A percentile compares a stretch with the other conserved stretches of the same genome.
Evolutionary conservation across 192 early-diverging fungal species (phyloP).

Genomic region (Coemansia sp.): DNA sequence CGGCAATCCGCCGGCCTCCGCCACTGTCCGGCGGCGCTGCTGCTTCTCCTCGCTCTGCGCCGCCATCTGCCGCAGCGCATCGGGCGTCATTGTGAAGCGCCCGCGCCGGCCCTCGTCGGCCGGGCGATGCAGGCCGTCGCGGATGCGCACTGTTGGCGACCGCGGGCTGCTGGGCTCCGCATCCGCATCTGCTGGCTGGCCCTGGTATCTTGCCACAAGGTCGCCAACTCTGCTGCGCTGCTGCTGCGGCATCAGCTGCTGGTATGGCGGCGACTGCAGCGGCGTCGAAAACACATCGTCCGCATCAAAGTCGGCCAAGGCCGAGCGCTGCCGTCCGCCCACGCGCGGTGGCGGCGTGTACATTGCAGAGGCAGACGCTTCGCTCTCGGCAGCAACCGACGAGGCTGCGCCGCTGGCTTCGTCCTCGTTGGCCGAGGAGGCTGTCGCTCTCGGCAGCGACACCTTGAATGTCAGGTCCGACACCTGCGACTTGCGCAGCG

Average conservation of each 20-base stretch:
- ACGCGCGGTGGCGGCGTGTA: neutral
- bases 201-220: conserved; percentile 28
- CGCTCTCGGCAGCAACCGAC: neutral
- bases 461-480: conserved; percentile 43
- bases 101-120: neutral
- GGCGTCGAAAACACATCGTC: conserved; percentile 9
- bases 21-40: conserved; percentile 7
- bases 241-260: conserved; percentile 2
- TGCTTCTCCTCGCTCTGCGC: conserved; percentile 4
- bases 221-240: conserved; percentile 20
- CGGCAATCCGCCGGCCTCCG: conserved; percentile 19
- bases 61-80: conserved; percentile 39
- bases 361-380: neutral
- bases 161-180: conserved; percentile 2
- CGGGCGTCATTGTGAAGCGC: conserved; percentile 51
- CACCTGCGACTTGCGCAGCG: conserved; percentile 52
- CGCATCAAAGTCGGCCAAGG: neutral
- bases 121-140: conserved; percentile 12
- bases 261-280: neutral
- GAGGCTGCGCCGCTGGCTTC: neutral
- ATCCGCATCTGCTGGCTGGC: conserved; percentile 4
- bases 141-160: conserved; percentile 28
- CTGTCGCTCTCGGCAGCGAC: conserved; percentile 18
- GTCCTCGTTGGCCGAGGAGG: neutral
- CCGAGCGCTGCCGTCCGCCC: neutral